Percentiles rank a stretch among this genome's conserved stretches.
These are phyloP conservation scores for Fagus crenata DNA, from an alignment of 306 rosid genomes.

Conservation along the genomic window DNA sequence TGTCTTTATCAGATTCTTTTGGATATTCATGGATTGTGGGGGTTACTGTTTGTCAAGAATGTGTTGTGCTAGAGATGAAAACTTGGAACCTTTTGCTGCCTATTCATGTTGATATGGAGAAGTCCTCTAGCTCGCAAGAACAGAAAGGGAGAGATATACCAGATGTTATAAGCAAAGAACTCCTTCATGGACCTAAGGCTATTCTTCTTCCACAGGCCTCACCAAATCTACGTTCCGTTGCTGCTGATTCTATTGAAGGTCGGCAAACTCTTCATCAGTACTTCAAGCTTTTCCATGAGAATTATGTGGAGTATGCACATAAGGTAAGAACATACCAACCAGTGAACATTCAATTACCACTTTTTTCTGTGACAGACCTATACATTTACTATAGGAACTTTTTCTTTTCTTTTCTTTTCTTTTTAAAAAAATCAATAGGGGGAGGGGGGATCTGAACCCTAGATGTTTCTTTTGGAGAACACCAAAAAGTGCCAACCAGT, in stretches of 20 bases:
- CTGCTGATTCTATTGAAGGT: slow-evolving; percentile 93
- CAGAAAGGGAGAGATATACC: slow-evolving; percentile 51
- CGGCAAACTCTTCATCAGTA: slow-evolving; percentile 85
- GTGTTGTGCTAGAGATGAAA: slow-evolving; percentile 84
- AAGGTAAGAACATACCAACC: slow-evolving; percentile 54
- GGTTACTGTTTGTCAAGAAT: slow-evolving; percentile 65
- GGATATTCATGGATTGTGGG: slow-evolving; percentile 97
- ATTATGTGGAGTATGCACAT: slow-evolving; percentile 92
- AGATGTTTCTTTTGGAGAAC: no score
- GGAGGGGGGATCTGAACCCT: no score
- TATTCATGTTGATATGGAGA: slow-evolving; percentile 56
- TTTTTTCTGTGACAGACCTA: background rate
- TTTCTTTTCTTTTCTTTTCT: no score
- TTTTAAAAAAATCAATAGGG: no score
- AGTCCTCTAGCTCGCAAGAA: slow-evolving; percentile 33
- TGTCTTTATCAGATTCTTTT: slow-evolving; percentile 87
- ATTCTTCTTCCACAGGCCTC: slow-evolving; percentile 73
- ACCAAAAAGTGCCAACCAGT: no score
- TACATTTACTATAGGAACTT: background rate
- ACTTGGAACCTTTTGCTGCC: slow-evolving; percentile 77
- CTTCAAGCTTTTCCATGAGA: slow-evolving; percentile 91
- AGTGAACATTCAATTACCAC: slow-evolving; percentile 8
- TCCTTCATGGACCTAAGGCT: slow-evolving; percentile 81
- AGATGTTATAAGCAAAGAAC: slow-evolving; percentile 80
- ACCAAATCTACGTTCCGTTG: slow-evolving; percentile 70